Percentiles rank a stretch among this genome's conserved stretches.
These are phyloP conservation scores for Thelonectria rubi DNA, from an alignment of 2,329 filamentous ascomycete genomes.

Conservation along the genomic window DNA sequence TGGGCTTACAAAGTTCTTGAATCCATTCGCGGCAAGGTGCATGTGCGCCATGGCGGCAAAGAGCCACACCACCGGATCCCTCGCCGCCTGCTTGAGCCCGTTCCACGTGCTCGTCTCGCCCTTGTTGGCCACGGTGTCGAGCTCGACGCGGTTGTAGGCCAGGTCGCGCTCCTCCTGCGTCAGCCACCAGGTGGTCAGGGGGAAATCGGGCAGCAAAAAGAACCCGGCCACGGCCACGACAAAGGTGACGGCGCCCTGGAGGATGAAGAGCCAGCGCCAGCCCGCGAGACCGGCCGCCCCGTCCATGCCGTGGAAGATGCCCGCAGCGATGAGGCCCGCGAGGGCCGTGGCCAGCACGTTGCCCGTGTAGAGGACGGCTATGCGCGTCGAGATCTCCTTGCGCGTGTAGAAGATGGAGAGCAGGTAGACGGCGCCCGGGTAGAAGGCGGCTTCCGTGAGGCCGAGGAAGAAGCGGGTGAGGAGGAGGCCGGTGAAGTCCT, in stretches of 20 bases:
- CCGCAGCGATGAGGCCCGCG: constrained; percentile 75
- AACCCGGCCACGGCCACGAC: constrained; percentile 72
- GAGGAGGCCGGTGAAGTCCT: constrained; percentile 58
- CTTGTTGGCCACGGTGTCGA: constrained; percentile 56
- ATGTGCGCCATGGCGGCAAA: constrained; percentile 61
- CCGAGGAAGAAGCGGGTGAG: constrained; percentile 55
- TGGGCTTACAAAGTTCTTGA: constrained; percentile 46
- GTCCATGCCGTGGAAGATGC: constrained; percentile 71
- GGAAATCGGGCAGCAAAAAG: constrained; percentile 82
- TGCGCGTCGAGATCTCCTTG: constrained; percentile 56
- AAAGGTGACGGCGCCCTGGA: constrained; percentile 76
- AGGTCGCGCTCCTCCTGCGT: constrained; percentile 74
- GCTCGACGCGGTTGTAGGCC: constrained; percentile 70
- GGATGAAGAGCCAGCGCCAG: constrained; percentile 74
- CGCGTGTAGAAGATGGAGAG: constrained; percentile 64
- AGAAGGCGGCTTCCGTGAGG: constrained; percentile 53
- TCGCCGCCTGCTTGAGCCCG: constrained; percentile 54
- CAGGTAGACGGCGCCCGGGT: constrained; percentile 50
- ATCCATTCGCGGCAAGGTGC: constrained; percentile 57
- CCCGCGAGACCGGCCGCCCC: constrained; percentile 67
- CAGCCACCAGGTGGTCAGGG: constrained; percentile 79
- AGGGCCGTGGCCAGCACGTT: constrained; percentile 83
- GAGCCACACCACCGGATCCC: constrained; percentile 58
- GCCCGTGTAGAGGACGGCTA: constrained; percentile 83
- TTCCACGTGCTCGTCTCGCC: constrained; percentile 51